Evolutionary conservation across 345 rosid genomes (phyloP).

Genomic region (Citrus unshiu): DNA sequence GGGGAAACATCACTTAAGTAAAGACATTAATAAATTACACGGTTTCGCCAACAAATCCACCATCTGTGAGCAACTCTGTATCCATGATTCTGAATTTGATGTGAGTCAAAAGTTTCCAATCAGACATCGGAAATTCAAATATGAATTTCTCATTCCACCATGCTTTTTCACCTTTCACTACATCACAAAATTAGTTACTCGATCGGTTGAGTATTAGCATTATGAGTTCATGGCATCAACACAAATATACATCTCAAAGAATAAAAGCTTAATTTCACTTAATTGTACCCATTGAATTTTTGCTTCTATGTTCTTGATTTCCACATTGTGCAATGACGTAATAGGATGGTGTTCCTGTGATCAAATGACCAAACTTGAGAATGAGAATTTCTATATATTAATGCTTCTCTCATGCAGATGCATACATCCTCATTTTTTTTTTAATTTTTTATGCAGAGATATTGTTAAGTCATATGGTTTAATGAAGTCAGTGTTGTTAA

Average conservation of each 20-base stretch:
- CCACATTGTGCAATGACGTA: constrained; percentile 66
- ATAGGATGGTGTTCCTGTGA: constrained; percentile 58
- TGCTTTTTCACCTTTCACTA: constrained; percentile 50
- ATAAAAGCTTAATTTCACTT: constrained; percentile 5
- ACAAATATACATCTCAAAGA: neutral
- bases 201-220: neutral
- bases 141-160: constrained; percentile 87
- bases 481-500: no score
- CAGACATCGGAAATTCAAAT: constrained; percentile 45
- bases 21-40: constrained; percentile 27
- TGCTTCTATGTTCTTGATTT: constrained; percentile 53
- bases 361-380: constrained; percentile 7
- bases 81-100: constrained; percentile 72
- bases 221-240: neutral
- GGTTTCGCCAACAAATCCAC: constrained; percentile 79
- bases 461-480: no score
- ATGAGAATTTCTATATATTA: no score
- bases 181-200: neutral
- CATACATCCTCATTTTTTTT: no score
- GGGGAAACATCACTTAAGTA: no score
- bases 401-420: no score
- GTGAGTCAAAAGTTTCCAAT: constrained; percentile 51
- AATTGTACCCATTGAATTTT: constrained; percentile 53
- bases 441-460: no score
- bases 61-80: constrained; percentile 43